phyloP scores from a whole-genome alignment of 1,284 basidiomycete species.

The Coriolopsis trogii region DNA sequence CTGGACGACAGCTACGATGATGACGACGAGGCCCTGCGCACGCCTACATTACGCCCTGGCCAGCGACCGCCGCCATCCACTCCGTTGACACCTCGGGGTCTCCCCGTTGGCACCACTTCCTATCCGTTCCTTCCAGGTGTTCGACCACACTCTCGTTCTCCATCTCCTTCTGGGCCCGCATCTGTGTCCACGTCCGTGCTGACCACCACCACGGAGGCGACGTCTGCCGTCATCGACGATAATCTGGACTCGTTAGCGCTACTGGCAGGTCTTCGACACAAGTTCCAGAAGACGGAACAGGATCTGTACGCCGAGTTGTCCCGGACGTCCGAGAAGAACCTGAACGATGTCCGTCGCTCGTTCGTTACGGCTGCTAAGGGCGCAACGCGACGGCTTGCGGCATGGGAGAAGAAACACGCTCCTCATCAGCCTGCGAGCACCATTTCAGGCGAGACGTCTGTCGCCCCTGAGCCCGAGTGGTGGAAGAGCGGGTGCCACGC shows the following conservation, averaged over 20 bases:
- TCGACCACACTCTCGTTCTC: neutral
- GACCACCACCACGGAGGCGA: neutral
- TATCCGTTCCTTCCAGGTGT: constrained; percentile 12
- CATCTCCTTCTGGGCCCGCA: constrained; percentile 4
- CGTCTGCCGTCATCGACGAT: constrained; percentile 11
- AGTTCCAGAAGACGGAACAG: constrained; percentile 62
- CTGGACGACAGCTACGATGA: constrained; percentile 48
- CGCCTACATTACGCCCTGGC: constrained; percentile 29
- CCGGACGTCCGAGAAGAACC: constrained; percentile 42
- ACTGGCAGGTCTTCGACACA: constrained; percentile 53
- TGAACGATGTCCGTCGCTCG: constrained; percentile 67
- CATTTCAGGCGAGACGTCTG: constrained; percentile 34
- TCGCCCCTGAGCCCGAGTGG: constrained; percentile 59
- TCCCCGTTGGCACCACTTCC: constrained; percentile 12
- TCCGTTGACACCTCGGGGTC: constrained; percentile 16
- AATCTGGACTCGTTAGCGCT: constrained; percentile 41
- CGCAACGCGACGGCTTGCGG: constrained; percentile 51
- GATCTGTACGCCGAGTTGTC: constrained; percentile 56
- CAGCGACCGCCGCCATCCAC: constrained; percentile 28
- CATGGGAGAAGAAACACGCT: constrained; percentile 68
- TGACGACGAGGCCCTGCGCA: constrained; percentile 29
- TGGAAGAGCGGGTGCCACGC: constrained; percentile 63
- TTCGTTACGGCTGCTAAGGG: constrained; percentile 55
- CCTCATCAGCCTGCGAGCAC: constrained; percentile 24
- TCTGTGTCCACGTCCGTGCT: constrained; percentile 17